phyloP scores from a whole-genome alignment of 768 basidiomycete genomes.

The Cystobasidium ongulense region DNA sequence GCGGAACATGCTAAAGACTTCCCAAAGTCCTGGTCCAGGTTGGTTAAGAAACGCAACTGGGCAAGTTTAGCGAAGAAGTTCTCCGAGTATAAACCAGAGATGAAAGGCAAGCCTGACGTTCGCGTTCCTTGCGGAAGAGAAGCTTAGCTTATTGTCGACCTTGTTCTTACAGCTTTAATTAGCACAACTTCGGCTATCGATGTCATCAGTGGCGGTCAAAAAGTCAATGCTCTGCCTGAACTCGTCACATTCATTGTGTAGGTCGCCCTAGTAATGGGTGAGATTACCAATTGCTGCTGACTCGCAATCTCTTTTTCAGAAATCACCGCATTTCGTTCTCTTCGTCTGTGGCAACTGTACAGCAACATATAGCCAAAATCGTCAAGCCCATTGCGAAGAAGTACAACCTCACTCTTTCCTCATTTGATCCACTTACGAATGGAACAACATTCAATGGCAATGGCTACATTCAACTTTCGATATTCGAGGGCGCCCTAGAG shows the following conservation, averaged over 20 bases:
- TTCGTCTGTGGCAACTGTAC: no score
- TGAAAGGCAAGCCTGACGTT: background rate
- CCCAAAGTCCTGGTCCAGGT: background rate
- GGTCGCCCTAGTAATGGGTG: no score
- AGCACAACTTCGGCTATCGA: constrained; percentile 17
- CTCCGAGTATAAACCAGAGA: background rate
- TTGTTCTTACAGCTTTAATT: background rate
- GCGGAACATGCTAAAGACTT: background rate
- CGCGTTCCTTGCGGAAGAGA: no score
- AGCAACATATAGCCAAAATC: background rate
- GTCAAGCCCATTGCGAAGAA: background rate
- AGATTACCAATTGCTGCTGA: constrained; percentile 12
- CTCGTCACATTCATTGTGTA: background rate
- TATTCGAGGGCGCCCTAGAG: background rate
- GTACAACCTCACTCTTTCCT: background rate
- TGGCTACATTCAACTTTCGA: background rate
- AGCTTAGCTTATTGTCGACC: background rate
- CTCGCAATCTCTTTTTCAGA: background rate
- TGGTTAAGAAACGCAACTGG: background rate
- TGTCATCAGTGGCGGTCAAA: constrained; percentile 13
- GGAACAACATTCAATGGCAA: background rate
- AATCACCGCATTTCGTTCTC: no score
- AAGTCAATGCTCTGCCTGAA: constrained; percentile 29
- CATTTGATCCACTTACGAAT: background rate
- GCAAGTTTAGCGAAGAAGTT: background rate